Conservation (phyloP, 371 early-diverging fungal genomes). For the Lichtheimia ornata region DNA sequence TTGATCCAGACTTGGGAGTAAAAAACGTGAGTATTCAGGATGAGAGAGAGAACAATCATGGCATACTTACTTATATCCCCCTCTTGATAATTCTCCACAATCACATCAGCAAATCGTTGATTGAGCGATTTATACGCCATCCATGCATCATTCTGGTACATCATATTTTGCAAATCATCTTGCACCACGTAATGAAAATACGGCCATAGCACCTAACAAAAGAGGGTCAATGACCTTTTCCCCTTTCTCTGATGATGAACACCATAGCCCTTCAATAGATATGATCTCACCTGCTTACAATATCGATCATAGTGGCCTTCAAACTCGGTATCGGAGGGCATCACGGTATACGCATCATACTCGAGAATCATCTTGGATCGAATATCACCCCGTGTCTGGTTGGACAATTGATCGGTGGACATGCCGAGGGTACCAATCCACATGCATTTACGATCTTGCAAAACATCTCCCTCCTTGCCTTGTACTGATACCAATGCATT, state of each 20-base stretch:
- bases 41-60: not conserved
- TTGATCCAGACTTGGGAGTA: constrained; percentile 92
- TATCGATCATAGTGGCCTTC: constrained; percentile 90
- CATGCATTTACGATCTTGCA: constrained; percentile 51
- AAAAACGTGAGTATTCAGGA: not conserved
- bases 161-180: constrained; percentile 59
- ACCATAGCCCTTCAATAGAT: too few species aligned
- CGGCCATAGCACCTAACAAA: constrained; percentile 85
- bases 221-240: not conserved
- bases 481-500: constrained; percentile 80
- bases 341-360: constrained; percentile 79
- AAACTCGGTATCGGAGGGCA: constrained; percentile 79
- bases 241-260: constrained; percentile 2
- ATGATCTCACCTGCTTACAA: constrained; percentile 77
- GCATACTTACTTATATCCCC: constrained; percentile 79
- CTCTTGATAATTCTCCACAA: constrained; percentile 69
- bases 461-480: constrained; percentile 9
- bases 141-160: constrained; percentile 85
- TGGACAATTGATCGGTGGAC: constrained; percentile 68
- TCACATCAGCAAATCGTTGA: constrained; percentile 75
- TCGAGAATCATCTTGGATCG: constrained; percentile 56
- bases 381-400: constrained; percentile 61
- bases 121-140: constrained; percentile 83
- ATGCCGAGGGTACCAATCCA: constrained; percentile 83
- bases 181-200: constrained; percentile 91